phyloP scores from a whole-genome alignment of 164 flowering plant species.

The Umbilicus rupestris region DNA sequence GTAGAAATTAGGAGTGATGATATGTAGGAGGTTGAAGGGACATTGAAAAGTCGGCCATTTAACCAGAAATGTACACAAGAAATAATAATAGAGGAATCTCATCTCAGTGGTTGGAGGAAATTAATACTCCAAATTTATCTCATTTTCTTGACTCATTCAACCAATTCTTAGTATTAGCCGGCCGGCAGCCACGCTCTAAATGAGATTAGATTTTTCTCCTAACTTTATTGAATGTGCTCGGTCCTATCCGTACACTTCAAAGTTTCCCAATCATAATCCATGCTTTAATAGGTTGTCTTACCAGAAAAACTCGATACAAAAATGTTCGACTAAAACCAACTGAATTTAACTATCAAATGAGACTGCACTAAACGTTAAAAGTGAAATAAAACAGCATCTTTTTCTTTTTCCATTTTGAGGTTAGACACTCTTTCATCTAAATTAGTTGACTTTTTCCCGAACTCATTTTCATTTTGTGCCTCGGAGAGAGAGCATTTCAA shows the following conservation, averaged over 20 bases:
- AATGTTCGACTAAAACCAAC: too few species aligned
- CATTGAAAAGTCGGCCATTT: neutral
- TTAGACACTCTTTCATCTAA: too few species aligned
- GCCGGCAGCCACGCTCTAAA: neutral
- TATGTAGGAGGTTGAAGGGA: neutral
- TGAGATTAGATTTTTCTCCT: neutral
- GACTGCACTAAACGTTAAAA: too few species aligned
- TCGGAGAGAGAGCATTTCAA: too few species aligned
- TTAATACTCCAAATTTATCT: neutral
- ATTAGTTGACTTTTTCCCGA: too few species aligned
- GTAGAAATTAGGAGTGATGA: neutral
- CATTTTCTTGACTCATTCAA: too few species aligned
- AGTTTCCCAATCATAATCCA: neutral
- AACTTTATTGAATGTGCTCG: neutral
- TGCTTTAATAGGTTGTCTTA: neutral
- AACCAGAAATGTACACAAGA: neutral
- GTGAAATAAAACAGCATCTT: too few species aligned
- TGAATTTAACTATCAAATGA: too few species aligned
- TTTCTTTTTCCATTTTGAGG: too few species aligned
- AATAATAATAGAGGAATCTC: neutral
- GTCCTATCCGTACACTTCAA: neutral
- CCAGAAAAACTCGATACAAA: too few species aligned
- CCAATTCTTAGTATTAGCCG: too few species aligned
- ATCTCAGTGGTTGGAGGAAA: neutral
- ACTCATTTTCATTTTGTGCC: too few species aligned